phyloP scores from a whole-genome alignment of 1,284 basidiomycete species.

The Ceratobasidium theobromae region DNA sequence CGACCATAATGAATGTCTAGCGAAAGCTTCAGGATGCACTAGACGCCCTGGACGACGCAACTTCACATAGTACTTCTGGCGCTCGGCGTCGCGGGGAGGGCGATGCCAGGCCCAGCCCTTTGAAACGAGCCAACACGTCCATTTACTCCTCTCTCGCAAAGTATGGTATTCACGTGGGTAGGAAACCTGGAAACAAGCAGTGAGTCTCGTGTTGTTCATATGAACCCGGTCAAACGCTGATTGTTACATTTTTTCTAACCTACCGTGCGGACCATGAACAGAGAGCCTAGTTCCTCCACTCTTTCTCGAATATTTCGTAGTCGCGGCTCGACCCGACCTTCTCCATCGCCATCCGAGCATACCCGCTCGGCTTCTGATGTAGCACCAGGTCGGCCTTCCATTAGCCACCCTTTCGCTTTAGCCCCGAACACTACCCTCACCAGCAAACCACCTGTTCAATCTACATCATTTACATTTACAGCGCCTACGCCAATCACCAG shows the following conservation, averaged over 20 bases:
- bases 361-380: constrained; percentile 48
- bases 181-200: constrained; percentile 50
- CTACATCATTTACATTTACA: constrained; percentile 42
- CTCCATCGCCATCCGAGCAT: background rate
- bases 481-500: constrained; percentile 43
- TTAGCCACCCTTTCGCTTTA: constrained; percentile 60
- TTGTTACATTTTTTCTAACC: constrained; percentile 14
- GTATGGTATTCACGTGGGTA: constrained; percentile 54
- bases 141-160: constrained; percentile 73
- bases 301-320: constrained; percentile 31
- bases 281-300: constrained; percentile 3
- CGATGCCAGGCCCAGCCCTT: constrained; percentile 38
- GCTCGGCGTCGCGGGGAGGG: constrained; percentile 18
- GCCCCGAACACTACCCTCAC: constrained; percentile 54
- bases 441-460: constrained; percentile 38
- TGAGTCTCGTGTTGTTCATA: constrained; percentile 47
- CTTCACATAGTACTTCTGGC: background rate
- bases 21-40: constrained; percentile 40
- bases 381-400: constrained; percentile 66
- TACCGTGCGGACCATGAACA: background rate
- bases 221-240: constrained; percentile 31
- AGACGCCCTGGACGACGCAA: constrained; percentile 38
- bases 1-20: too few species aligned
- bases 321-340: constrained; percentile 11
- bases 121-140: constrained; percentile 57